These are phyloP conservation scores for Harringtonia lauricola DNA, from an alignment of 2,329 filamentous ascomycete genomes.

Conservation along the genomic window DNA sequence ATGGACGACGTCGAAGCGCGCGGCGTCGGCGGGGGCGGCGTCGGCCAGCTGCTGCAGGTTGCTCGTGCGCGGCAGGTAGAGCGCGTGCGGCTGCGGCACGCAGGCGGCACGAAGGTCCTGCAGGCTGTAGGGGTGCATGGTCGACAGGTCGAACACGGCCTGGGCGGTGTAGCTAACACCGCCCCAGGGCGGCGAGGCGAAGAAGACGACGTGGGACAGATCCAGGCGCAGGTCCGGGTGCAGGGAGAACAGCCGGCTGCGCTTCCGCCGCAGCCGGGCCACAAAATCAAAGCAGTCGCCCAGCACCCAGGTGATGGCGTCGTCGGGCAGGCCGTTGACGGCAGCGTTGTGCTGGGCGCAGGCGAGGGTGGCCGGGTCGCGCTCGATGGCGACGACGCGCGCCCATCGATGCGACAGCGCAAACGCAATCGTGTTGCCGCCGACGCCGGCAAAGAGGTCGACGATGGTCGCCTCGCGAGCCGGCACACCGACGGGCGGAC, in stretches of 20 bases:
- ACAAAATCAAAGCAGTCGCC: conserved; percentile 78
- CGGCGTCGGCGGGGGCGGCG: conserved; percentile 12
- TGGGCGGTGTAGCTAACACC: conserved; percentile 44
- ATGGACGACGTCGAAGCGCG: conserved; percentile 60
- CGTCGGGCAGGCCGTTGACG: conserved; percentile 67
- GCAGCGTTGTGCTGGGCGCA: conserved; percentile 90
- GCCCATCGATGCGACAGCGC: conserved; percentile 70
- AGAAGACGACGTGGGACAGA: conserved; percentile 32
- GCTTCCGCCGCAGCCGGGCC: conserved; percentile 9
- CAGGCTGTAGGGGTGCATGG: conserved; percentile 82
- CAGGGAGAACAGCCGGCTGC: too few relatives aligned
- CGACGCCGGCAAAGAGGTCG: conserved; percentile 83
- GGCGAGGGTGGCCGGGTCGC: conserved; percentile 64
- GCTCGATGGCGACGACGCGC: conserved; percentile 80
- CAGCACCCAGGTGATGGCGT: conserved; percentile 69
- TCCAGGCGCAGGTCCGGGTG: conserved; percentile 30
- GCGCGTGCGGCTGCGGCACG: conserved; percentile 46
- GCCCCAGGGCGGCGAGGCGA: conserved; percentile 51
- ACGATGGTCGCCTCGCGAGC: conserved; percentile 51
- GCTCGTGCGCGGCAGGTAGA: conserved; percentile 80
- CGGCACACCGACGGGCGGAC: conserved; percentile 32
- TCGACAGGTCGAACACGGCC: conserved; percentile 69
- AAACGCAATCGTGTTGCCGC: conserved; percentile 93
- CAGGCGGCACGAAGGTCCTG: conserved; percentile 52
- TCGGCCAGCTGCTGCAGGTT: conserved; percentile 68